Conservation (phyloP, 2,329 filamentous ascomycete genomes). For the Colletotrichum paranaense region DNA sequence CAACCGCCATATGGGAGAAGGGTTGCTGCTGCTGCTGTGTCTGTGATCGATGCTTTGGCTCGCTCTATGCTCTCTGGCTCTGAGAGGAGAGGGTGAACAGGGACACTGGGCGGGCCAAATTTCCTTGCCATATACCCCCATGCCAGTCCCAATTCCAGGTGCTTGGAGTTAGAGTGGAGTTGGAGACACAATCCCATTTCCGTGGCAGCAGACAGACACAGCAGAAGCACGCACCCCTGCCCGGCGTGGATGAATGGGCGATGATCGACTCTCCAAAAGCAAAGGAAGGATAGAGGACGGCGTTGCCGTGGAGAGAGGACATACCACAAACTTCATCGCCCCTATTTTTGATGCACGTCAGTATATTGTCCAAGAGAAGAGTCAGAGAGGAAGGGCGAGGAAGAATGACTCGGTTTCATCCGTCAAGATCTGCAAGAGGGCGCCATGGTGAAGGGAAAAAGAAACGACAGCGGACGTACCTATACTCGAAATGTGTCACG, state of each 20-base stretch:
- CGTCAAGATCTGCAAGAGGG: background rate
- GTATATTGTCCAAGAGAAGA: background rate
- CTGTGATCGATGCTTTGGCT: constrained; percentile 3
- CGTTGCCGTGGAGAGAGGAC: constrained; percentile 37
- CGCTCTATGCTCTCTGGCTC: background rate
- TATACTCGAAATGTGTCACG: constrained; percentile 58
- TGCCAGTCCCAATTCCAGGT: constrained; percentile 25
- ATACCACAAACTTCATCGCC: constrained; percentile 59
- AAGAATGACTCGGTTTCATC: background rate
- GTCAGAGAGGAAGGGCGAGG: background rate
- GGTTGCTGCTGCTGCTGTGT: background rate
- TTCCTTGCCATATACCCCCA: constrained; percentile 14
- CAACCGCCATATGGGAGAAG: background rate
- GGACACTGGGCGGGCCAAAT: background rate
- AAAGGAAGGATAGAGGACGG: background rate
- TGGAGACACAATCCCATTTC: background rate
- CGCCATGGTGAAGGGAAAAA: background rate
- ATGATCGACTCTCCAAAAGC: background rate
- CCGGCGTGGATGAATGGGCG: background rate
- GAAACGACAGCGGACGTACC: constrained; percentile 41
- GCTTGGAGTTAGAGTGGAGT: constrained; percentile 18
- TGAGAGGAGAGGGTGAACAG: background rate
- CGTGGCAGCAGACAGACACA: constrained; percentile 6
- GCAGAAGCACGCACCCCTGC: background rate
- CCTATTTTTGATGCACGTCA: constrained; percentile 42